phyloP scores from a whole-genome alignment of 345 rosid genomes.

The Raphanus sativus region DNA sequence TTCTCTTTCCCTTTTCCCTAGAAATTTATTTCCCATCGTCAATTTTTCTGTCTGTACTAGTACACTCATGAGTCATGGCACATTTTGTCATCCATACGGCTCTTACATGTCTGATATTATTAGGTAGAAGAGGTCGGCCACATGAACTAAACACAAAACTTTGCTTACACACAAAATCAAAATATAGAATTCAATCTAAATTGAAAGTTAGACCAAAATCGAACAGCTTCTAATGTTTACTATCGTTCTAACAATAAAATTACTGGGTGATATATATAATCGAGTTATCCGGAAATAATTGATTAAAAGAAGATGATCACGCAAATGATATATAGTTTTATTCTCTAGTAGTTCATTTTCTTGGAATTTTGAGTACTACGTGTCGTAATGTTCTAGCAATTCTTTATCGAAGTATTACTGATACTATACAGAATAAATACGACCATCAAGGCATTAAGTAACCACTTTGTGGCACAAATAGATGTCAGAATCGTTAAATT shows the following conservation, averaged over 20 bases:
- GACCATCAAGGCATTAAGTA: background rate
- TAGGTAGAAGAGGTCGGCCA: constrained; percentile 25
- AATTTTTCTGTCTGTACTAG: constrained; percentile 6
- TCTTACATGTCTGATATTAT: background rate
- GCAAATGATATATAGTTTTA: background rate
- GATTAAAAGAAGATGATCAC: background rate
- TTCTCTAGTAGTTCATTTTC: background rate
- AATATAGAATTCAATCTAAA: background rate
- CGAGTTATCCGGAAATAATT: background rate
- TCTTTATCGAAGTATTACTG: background rate
- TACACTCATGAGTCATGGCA: constrained; percentile 2
- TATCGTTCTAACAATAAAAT: background rate
- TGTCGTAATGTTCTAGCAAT: background rate
- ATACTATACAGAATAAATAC: background rate
- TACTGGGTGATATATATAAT: background rate
- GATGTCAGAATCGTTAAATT: background rate
- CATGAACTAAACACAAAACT: constrained; percentile 12
- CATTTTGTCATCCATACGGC: constrained; percentile 15
- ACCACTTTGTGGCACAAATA: background rate
- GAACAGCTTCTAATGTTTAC: background rate
- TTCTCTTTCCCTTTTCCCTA: constrained; percentile 21
- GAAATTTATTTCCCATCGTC: constrained; percentile 1
- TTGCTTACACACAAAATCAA: background rate
- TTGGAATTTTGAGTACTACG: background rate
- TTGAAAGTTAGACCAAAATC: background rate